Percentiles rank a stretch among this genome's conserved stretches.
phyloP scores from a whole-genome alignment of 2,329 filamentous ascomycete genomes.

The Fusarium sp. region DNA sequence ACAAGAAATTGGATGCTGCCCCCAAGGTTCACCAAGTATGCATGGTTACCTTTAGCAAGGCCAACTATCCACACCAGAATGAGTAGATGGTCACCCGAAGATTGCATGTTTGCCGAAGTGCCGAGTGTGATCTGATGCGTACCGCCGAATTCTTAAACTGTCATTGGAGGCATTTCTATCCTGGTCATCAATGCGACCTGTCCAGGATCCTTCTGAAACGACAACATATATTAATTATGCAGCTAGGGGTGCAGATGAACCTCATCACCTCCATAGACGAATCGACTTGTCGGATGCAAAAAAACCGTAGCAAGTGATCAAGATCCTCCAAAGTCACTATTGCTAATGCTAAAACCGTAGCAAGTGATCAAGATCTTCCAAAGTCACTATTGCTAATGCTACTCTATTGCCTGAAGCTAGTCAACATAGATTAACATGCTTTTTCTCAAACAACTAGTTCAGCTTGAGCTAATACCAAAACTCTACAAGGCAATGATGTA shows the following conservation, averaged over 20 bases:
- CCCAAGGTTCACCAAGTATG: neutral
- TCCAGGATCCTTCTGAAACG: conserved; percentile 12
- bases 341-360: too few relatives aligned
- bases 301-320: too few relatives aligned
- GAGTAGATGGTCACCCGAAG: conserved; percentile 15
- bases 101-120: conserved; percentile 16
- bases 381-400: too few relatives aligned
- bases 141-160: neutral
- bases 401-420: too few relatives aligned
- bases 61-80: neutral
- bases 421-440: too few relatives aligned
- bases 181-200: neutral
- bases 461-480: too few relatives aligned
- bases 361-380: too few relatives aligned
- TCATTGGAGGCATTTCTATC: conserved; percentile 29
- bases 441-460: too few relatives aligned
- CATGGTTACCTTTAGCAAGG: neutral
- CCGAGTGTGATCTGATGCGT: neutral
- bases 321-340: too few relatives aligned
- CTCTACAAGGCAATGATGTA: too few relatives aligned
- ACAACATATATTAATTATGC: neutral
- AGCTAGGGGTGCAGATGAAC: neutral
- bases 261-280: neutral
- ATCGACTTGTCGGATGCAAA: too few relatives aligned
- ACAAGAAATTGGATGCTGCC: neutral